Evolutionary conservation across 495 filamentous ascomycete species (phyloP).

Genomic region (Achaetomiella virescens): DNA sequence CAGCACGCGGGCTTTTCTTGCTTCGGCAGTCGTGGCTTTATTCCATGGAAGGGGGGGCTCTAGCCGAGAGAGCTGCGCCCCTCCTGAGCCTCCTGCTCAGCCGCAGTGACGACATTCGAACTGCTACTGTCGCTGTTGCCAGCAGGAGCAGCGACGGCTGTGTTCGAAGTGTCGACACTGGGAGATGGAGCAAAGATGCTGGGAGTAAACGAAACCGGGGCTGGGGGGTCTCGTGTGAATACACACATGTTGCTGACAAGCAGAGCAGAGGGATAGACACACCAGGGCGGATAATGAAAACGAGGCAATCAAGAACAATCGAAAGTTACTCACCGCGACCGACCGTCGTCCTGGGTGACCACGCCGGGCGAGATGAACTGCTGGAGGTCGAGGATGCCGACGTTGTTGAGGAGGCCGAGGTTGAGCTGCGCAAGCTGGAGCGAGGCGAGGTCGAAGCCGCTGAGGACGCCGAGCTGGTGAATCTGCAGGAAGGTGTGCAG

Average conservation of each 20-base stretch:
- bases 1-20: neutral
- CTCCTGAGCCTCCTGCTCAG: slow-evolving; percentile 27
- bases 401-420: slow-evolving; percentile 34
- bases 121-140: neutral
- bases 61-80: slow-evolving; percentile 21
- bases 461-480: slow-evolving; percentile 38
- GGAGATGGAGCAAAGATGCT: slow-evolving; percentile 6
- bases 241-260: slow-evolving; percentile 11
- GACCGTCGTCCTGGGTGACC: slow-evolving; percentile 33
- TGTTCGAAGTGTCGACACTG: neutral
- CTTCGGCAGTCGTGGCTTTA: neutral
- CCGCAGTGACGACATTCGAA: slow-evolving; percentile 23
- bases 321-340: slow-evolving; percentile 24
- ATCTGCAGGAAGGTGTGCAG: slow-evolving; percentile 38
- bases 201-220: slow-evolving; percentile 8
- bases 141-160: neutral
- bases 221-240: slow-evolving; percentile 18
- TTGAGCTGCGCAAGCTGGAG: slow-evolving; percentile 36
- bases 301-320: neutral
- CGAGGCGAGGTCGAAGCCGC: slow-evolving; percentile 38
- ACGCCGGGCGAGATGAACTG: slow-evolving; percentile 34
- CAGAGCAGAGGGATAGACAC: neutral
- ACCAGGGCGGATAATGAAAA: neutral
- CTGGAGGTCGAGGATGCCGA: slow-evolving; percentile 34
- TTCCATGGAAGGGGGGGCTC: neutral